A percentile compares a stretch with the other conserved stretches of the same genome.
phyloP scores from a whole-genome alignment of 176 grass and related monocot species.

The Stipa capillata region DNA sequence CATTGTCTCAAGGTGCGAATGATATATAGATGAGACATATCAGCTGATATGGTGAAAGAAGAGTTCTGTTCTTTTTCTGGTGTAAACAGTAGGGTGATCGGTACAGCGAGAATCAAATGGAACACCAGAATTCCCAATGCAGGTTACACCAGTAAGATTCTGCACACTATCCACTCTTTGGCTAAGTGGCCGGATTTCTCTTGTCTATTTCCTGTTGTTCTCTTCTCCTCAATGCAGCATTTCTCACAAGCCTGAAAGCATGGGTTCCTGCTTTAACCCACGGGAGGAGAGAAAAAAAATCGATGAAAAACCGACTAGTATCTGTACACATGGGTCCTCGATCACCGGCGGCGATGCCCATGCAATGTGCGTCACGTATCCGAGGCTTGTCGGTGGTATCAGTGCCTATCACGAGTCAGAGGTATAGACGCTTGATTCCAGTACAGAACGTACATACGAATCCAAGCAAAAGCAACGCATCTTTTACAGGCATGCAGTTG shows the following conservation, averaged over 20 bases:
- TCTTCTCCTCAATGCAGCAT: neutral
- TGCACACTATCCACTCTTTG: neutral
- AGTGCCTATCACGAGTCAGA: neutral
- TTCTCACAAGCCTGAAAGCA: neutral
- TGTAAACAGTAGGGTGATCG: neutral
- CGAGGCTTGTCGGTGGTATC: neutral
- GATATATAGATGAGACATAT: neutral
- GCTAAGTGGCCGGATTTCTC: neutral
- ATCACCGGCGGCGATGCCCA: neutral
- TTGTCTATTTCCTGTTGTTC: neutral
- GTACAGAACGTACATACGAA: neutral
- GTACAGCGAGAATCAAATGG: neutral
- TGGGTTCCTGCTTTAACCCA: neutral
- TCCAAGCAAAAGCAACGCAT: neutral
- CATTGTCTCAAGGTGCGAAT: neutral
- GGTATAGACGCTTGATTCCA: neutral
- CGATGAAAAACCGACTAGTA: neutral
- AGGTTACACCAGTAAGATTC: neutral
- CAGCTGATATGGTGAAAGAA: neutral
- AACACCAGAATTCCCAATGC: neutral
- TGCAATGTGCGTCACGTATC: slow-evolving; percentile 1
- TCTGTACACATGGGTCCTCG: neutral
- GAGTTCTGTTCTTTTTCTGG: neutral
- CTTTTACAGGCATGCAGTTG: neutral
- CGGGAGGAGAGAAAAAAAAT: neutral